A percentile compares a stretch with the other conserved stretches of the same genome.
These are phyloP conservation scores for Exophiala oligosperma DNA, from an alignment of 2,329 filamentous ascomycete genomes.

Conservation along the genomic window DNA sequence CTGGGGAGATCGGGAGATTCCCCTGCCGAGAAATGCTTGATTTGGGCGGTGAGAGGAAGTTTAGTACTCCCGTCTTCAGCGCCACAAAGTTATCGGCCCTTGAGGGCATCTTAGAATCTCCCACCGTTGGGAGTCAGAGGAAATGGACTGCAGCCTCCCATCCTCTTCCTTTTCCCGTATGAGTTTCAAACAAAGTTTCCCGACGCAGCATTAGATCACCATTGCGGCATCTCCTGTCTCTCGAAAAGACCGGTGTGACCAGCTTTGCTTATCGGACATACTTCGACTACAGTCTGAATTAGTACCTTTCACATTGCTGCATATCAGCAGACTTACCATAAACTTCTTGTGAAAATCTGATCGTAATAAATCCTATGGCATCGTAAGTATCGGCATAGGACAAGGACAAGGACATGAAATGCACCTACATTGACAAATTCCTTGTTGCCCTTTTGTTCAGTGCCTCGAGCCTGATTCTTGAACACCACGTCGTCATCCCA, in stretches of 20 bases:
- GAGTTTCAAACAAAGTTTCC: too few relatives aligned
- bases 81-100: too few relatives aligned
- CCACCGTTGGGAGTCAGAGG: too few relatives aligned
- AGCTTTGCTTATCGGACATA: constrained; percentile 45
- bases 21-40: neutral
- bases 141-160: too few relatives aligned
- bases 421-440: constrained; percentile 89
- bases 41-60: neutral
- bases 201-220: too few relatives aligned
- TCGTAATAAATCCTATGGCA: constrained; percentile 71
- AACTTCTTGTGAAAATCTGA: constrained; percentile 98
- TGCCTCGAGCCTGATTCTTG: constrained; percentile 95
- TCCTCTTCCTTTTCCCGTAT: too few relatives aligned
- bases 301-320: constrained; percentile 12
- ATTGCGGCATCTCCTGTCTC: too few relatives aligned
- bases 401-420: constrained; percentile 3
- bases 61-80: neutral
- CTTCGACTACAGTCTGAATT: constrained; percentile 41
- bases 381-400: constrained; percentile 14
- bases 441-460: constrained; percentile 85
- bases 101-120: too few relatives aligned
- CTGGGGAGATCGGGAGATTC: neutral
- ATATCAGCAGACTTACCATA: constrained; percentile 62
- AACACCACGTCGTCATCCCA: constrained; percentile 99
- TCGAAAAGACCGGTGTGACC: neutral